These are phyloP conservation scores for Melocanna baccifera DNA, from an alignment of 176 grass and related monocot genomes.

Conservation along the genomic window DNA sequence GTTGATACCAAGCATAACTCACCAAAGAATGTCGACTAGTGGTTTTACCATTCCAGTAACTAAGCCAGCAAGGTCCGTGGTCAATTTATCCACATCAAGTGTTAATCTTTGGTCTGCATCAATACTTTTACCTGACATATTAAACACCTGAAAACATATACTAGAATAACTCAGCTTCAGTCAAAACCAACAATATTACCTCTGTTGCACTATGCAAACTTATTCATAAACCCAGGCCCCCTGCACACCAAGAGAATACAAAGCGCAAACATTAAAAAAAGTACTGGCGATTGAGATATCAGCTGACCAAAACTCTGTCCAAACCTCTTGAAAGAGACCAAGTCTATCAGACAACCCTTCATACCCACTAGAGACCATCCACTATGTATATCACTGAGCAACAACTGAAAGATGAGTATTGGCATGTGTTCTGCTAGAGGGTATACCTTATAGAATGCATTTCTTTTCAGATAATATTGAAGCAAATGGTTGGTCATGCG, in stretches of 20 bases:
- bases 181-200: constrained; percentile 16
- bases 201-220: not conserved
- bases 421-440: not conserved
- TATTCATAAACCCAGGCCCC: constrained; percentile 15
- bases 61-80: constrained; percentile 86
- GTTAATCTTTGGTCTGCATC: constrained; percentile 98
- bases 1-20: constrained; percentile 31
- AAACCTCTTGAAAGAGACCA: constrained; percentile 12
- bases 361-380: not conserved
- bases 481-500: constrained; percentile 88
- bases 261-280: not conserved
- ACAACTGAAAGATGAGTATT: constrained; percentile 3
- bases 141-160: constrained; percentile 73
- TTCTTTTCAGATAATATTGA: constrained; percentile 82
- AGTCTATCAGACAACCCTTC: not conserved
- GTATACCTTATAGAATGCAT: constrained; percentile 98
- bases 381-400: not conserved
- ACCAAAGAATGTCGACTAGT: constrained; percentile 97
- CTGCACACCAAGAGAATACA: constrained; percentile 5
- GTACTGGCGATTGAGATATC: not conserved
- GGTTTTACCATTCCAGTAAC: constrained; percentile 99
- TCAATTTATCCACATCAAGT: constrained; percentile 93
- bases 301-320: constrained; percentile 1
- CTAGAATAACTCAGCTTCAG: constrained; percentile 17
- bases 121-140: constrained; percentile 75